These are phyloP conservation scores for Alnus glutinosa DNA, from an alignment of 306 rosid genomes.

Conservation along the genomic window DNA sequence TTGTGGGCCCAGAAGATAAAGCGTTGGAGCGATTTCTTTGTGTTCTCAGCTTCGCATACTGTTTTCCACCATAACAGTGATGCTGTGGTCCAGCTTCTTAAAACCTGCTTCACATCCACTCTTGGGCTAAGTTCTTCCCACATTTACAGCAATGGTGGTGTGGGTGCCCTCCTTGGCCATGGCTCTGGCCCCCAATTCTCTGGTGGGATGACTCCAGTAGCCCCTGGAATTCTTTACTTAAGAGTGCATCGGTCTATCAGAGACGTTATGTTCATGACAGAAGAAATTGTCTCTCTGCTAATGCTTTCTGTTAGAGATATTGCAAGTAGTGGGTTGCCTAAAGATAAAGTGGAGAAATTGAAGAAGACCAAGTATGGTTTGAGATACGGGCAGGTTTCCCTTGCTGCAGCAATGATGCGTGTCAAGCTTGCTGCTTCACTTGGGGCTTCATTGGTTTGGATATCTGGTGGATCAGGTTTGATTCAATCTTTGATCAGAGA, in stretches of 20 bases:
- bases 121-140: conserved; percentile 65
- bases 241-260: conserved; percentile 70
- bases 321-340: conserved; percentile 55
- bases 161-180: conserved; percentile 83
- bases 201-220: conserved; percentile 73
- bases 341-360: conserved; percentile 48
- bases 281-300: conserved; percentile 73
- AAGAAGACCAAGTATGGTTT: conserved; percentile 65
- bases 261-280: conserved; percentile 64
- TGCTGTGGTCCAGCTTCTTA: conserved; percentile 92
- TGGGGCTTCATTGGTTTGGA: conserved; percentile 85
- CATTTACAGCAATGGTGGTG: conserved; percentile 57
- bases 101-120: conserved; percentile 79
- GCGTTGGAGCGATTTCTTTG: conserved; percentile 83
- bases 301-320: conserved; percentile 75
- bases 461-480: conserved; percentile 72
- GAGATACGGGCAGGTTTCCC: conserved; percentile 71
- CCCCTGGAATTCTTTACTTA: conserved; percentile 90
- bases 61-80: conserved; percentile 82
- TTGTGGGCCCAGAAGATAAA: conserved; percentile 82
- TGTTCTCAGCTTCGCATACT: conserved; percentile 73
- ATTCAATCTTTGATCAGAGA: conserved; percentile 71
- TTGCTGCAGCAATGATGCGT: conserved; percentile 63
- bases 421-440: conserved; percentile 84
- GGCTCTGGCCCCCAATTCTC: conserved; percentile 61